phyloP scores from a whole-genome alignment of 768 basidiomycete species.

The Podaxis sp. region DNA sequence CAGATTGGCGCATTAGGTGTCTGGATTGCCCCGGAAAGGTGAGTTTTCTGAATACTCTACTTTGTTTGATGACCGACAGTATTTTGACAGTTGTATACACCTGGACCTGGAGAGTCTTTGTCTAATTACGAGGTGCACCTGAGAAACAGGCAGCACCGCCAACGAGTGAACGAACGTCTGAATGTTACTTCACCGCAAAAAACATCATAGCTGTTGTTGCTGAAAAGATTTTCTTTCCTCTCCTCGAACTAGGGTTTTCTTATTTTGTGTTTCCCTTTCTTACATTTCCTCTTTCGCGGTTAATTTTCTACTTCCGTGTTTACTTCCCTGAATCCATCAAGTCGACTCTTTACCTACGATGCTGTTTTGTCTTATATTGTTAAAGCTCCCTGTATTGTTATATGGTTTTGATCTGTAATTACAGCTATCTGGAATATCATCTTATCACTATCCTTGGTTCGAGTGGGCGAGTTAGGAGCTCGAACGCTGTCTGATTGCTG shows the following conservation, averaged over 20 bases:
- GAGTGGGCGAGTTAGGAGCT: not conserved
- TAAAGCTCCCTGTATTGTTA: slow-evolving; percentile 35
- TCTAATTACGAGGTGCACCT: slow-evolving; percentile 93
- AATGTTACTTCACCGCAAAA: slow-evolving; percentile 14
- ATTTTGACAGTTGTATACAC: slow-evolving; percentile 71
- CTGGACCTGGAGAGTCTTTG: slow-evolving; percentile 84
- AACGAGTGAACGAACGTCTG: slow-evolving; percentile 65
- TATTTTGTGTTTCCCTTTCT: slow-evolving; percentile 9
- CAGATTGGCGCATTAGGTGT: slow-evolving; percentile 92
- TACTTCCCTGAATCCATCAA: slow-evolving; percentile 14
- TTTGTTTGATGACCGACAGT: slow-evolving; percentile 13
- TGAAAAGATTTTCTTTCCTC: not conserved
- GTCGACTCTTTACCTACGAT: slow-evolving; percentile 15
- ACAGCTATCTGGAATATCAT: slow-evolving; percentile 21
- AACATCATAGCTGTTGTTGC: slow-evolving; percentile 13
- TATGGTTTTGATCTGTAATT: slow-evolving; percentile 30
- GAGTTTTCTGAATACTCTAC: slow-evolving; percentile 17
- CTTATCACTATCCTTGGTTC: not conserved
- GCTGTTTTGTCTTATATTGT: slow-evolving; percentile 17
- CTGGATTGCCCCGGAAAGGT: slow-evolving; percentile 94
- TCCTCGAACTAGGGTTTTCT: slow-evolving; percentile 8
- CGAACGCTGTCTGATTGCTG: not conserved
- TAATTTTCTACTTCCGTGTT: slow-evolving; percentile 15
- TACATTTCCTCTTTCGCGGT: not conserved
- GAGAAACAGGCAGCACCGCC: slow-evolving; percentile 78